Percentiles rank a stretch among this genome's conserved stretches.
phyloP scores from a whole-genome alignment of 2,329 filamentous ascomycete species.

The Ilyonectria destructans region DNA sequence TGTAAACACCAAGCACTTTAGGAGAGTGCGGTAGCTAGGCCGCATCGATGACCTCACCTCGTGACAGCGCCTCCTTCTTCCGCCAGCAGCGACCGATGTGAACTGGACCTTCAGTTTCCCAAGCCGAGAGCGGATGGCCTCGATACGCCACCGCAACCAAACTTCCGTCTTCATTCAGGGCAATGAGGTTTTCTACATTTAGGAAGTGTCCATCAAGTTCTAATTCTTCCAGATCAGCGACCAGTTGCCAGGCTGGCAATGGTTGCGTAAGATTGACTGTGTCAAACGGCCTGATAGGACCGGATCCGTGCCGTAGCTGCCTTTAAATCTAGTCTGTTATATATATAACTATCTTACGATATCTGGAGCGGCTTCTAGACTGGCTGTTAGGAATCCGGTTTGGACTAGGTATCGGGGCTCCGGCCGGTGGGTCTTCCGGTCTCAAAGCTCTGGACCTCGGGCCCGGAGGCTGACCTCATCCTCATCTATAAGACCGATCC shows the following conservation, averaged over 20 bases:
- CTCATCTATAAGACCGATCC: too few relatives aligned
- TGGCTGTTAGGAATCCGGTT: too few relatives aligned
- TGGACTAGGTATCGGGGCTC: too few relatives aligned
- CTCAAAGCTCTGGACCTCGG: too few relatives aligned
- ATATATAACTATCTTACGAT: too few relatives aligned
- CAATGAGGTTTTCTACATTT: slow-evolving; percentile 47
- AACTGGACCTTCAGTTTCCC: slow-evolving; percentile 47
- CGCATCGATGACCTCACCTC: slow-evolving; percentile 45
- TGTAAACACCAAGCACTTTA: slow-evolving; percentile 53
- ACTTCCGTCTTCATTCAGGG: slow-evolving; percentile 49
- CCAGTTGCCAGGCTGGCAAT: slow-evolving; percentile 37
- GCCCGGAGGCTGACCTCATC: too few relatives aligned
- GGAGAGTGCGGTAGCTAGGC: slow-evolving; percentile 50
- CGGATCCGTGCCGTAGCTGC: too few relatives aligned
- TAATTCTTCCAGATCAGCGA: slow-evolving; percentile 43
- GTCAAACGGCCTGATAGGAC: too few relatives aligned
- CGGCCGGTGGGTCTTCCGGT: too few relatives aligned
- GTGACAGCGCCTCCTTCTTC: slow-evolving; percentile 28
- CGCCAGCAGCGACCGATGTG: slow-evolving; percentile 51
- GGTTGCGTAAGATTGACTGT: not conserved
- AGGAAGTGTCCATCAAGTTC: slow-evolving; percentile 45
- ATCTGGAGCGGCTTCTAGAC: too few relatives aligned
- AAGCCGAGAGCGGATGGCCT: slow-evolving; percentile 50
- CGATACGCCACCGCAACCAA: slow-evolving; percentile 52
- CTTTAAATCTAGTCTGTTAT: too few relatives aligned